Conservation (phyloP, 345 rosid genomes). For the Populus pruinosa region DNA sequence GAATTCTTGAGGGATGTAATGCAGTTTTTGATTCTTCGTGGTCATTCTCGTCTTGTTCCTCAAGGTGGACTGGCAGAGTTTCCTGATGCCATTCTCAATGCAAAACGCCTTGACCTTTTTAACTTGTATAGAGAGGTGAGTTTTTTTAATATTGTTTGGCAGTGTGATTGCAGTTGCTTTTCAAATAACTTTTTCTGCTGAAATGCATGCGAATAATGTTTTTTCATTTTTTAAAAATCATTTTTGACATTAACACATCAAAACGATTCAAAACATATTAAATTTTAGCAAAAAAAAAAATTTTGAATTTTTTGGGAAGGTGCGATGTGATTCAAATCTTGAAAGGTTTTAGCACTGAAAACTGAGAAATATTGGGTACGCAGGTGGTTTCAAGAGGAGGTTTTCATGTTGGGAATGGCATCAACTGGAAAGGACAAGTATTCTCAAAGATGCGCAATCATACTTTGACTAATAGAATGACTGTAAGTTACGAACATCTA, state of each 20-base stretch:
- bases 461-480: conserved; percentile 93
- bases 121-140: conserved; percentile 96
- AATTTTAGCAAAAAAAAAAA: too few species aligned
- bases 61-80: conserved; percentile 90
- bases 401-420: conserved; percentile 97
- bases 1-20: conserved; percentile 95
- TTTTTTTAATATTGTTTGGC: background rate
- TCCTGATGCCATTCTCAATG: conserved; percentile 94
- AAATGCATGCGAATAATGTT: too few species aligned
- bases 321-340: conserved; percentile 6
- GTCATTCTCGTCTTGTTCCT: conserved; percentile 95
- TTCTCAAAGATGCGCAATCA: conserved; percentile 99
- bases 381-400: conserved; percentile 99
- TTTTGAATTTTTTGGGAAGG: too few species aligned
- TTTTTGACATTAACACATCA: too few species aligned
- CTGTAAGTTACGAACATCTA: conserved; percentile 44
- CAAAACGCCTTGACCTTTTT: conserved; percentile 93
- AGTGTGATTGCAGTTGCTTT: too few species aligned
- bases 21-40: conserved; percentile 90
- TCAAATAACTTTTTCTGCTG: too few species aligned
- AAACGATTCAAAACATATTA: too few species aligned
- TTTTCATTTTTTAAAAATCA: too few species aligned
- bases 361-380: conserved; percentile 12
- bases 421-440: conserved; percentile 99
- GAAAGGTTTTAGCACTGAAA: background rate